These are phyloP conservation scores for Cucurbita ficifolia DNA, from an alignment of 306 rosid genomes.

Conservation along the genomic window DNA sequence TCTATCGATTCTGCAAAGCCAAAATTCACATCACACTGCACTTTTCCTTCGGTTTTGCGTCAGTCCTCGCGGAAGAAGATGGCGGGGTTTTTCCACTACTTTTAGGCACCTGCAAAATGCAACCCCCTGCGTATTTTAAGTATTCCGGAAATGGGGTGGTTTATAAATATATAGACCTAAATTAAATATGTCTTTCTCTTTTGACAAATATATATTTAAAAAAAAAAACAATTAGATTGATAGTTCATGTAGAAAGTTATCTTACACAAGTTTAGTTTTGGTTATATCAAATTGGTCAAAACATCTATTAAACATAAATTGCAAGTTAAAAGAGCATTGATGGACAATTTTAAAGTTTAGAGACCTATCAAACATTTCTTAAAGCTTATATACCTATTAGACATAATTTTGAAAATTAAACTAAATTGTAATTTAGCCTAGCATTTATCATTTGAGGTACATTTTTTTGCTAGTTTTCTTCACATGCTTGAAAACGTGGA, in stretches of 20 bases:
- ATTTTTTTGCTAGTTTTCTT: not conserved
- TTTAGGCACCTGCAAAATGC: conserved; percentile 47
- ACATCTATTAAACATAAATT: not conserved
- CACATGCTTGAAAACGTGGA: not conserved
- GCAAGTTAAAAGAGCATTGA: not conserved
- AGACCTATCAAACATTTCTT: not conserved
- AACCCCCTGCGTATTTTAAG: not conserved
- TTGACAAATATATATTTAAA: no score
- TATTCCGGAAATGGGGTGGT: not conserved
- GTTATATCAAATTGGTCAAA: not conserved
- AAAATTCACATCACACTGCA: conserved; percentile 71
- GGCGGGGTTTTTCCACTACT: conserved; percentile 22
- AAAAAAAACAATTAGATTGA: no score
- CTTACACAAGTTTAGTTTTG: no score
- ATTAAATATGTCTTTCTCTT: no score
- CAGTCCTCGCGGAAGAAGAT: conserved; percentile 36
- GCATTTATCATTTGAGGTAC: not conserved
- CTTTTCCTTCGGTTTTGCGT: conserved; percentile 66
- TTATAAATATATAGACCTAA: not conserved
- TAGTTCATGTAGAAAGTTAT: no score
- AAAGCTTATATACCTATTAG: not conserved
- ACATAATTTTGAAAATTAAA: not conserved
- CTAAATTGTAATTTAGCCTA: not conserved
- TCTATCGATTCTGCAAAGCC: not conserved
- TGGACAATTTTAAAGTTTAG: not conserved